Percentiles rank a stretch among this genome's conserved stretches.
These are phyloP conservation scores for Plantago major DNA, from an alignment of 257 asterid species.

Conservation along the genomic window DNA sequence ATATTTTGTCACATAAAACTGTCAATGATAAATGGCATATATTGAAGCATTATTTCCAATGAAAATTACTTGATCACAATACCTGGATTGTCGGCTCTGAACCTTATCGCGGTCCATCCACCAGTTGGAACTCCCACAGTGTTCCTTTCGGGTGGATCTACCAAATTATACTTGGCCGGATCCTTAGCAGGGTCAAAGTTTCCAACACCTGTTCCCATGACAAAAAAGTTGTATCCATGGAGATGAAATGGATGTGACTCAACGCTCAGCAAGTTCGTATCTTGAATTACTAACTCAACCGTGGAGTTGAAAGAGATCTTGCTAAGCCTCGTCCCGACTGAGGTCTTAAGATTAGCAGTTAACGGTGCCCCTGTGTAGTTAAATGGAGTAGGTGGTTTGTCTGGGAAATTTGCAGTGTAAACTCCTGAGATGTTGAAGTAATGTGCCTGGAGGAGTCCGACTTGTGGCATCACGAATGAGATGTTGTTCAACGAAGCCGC, in stretches of 20 bases:
- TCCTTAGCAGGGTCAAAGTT: conserved; percentile 39
- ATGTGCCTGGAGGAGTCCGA: conserved; percentile 47
- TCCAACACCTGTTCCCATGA: conserved; percentile 42
- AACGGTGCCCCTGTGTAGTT: conserved; percentile 46
- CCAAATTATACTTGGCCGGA: conserved; percentile 39
- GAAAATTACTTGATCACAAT: neutral
- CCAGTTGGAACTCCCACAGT: conserved; percentile 56
- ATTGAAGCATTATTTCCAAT: too few relatives aligned
- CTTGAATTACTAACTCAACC: conserved; percentile 43
- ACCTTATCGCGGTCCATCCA: conserved; percentile 55
- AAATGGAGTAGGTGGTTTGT: conserved; percentile 37
- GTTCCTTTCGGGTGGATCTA: conserved; percentile 51
- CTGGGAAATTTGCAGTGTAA: conserved; percentile 38
- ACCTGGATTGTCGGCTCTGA: conserved; percentile 60
- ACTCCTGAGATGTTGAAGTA: conserved; percentile 33
- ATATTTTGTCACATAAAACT: neutral
- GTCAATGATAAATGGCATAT: too few relatives aligned
- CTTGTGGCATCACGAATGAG: conserved; percentile 42
- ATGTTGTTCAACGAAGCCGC: conserved; percentile 51
- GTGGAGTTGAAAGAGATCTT: conserved; percentile 39
- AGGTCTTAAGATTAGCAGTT: conserved; percentile 37
- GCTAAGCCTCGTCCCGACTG: conserved; percentile 36
- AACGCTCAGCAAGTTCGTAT: conserved; percentile 39
- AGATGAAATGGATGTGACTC: conserved; percentile 59
- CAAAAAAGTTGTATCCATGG: conserved; percentile 51